Conservation (phyloP, 2,329 filamentous ascomycete species). For the Penicillium sp. region DNA sequence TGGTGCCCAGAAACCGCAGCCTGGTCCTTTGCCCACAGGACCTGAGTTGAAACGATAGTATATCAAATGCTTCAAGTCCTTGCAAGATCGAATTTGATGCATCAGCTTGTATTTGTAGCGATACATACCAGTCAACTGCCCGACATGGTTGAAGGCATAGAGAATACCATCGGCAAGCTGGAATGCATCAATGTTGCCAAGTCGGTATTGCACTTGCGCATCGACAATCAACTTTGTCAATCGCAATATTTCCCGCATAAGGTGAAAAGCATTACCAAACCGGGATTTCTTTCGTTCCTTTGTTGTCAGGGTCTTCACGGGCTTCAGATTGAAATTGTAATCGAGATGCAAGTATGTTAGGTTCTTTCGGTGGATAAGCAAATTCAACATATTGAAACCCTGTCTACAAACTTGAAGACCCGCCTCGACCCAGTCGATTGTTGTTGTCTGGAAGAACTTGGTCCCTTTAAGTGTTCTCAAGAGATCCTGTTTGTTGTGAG, state of each 20-base stretch:
- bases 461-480: slow-evolving; percentile 87
- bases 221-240: slow-evolving; percentile 97
- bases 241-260: slow-evolving; percentile 96
- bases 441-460: slow-evolving; percentile 99
- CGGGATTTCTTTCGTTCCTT: slow-evolving; percentile 99
- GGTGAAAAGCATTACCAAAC: slow-evolving; percentile 97
- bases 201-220: slow-evolving; percentile 93
- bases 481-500: slow-evolving; percentile 89
- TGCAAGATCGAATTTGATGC: slow-evolving; percentile 99
- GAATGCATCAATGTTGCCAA: slow-evolving; percentile 98
- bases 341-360: slow-evolving; percentile 96
- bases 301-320: slow-evolving; percentile 95
- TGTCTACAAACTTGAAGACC: slow-evolving; percentile 97
- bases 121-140: slow-evolving; percentile 98
- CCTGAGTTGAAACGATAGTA: slow-evolving; percentile 99
- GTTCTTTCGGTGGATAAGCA: slow-evolving; percentile 97
- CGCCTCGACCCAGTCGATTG: slow-evolving; percentile 98
- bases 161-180: slow-evolving; percentile 96
- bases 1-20: slow-evolving; percentile 98
- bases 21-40: slow-evolving; percentile 92
- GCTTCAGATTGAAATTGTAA: slow-evolving; percentile 99
- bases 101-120: slow-evolving; percentile 99
- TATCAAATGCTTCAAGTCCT: slow-evolving; percentile 97
- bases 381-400: slow-evolving; percentile 98
- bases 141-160: slow-evolving; percentile 99